A percentile compares a stretch with the other conserved stretches of the same genome.
Conservation (phyloP, 352 stramenopile species). For the Phytophthora pisi region DNA sequence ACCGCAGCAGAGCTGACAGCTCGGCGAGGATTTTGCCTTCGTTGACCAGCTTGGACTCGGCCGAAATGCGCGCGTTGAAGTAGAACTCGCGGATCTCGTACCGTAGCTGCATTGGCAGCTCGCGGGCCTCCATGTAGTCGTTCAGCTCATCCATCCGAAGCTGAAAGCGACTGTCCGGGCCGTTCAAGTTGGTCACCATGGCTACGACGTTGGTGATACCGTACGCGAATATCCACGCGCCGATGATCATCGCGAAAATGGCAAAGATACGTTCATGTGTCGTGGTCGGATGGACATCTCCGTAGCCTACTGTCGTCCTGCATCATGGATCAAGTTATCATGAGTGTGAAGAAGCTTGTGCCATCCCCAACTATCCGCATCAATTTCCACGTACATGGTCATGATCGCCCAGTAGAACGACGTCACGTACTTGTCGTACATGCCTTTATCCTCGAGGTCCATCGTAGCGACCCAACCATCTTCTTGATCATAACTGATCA, state of each 20-base stretch:
- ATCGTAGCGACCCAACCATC: conserved; percentile 54
- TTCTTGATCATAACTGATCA: conserved; percentile 54
- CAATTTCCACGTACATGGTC: conserved; percentile 55
- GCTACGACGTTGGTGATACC: conserved; percentile 78
- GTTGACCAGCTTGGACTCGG: conserved; percentile 73
- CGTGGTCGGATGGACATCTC: conserved; percentile 59
- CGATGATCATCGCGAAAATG: conserved; percentile 76
- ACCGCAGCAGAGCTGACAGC: conserved; percentile 71
- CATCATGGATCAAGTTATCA: neutral
- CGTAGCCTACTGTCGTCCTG: conserved; percentile 81
- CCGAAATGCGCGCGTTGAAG: conserved; percentile 75
- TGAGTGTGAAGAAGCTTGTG: neutral
- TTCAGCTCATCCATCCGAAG: conserved; percentile 83
- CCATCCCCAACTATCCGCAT: neutral
- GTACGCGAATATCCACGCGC: conserved; percentile 84
- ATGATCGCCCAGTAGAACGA: conserved; percentile 82
- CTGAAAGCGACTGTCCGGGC: conserved; percentile 65
- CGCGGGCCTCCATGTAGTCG: conserved; percentile 80
- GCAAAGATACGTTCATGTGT: conserved; percentile 71
- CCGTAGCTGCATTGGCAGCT: conserved; percentile 71
- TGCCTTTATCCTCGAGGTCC: conserved; percentile 39
- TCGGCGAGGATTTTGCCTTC: conserved; percentile 76
- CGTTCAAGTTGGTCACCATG: conserved; percentile 77
- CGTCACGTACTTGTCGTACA: conserved; percentile 67
- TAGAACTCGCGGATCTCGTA: conserved; percentile 87